These are phyloP conservation scores for Lentinula guzmanii DNA, from an alignment of 768 basidiomycete species.

Conservation along the genomic window DNA sequence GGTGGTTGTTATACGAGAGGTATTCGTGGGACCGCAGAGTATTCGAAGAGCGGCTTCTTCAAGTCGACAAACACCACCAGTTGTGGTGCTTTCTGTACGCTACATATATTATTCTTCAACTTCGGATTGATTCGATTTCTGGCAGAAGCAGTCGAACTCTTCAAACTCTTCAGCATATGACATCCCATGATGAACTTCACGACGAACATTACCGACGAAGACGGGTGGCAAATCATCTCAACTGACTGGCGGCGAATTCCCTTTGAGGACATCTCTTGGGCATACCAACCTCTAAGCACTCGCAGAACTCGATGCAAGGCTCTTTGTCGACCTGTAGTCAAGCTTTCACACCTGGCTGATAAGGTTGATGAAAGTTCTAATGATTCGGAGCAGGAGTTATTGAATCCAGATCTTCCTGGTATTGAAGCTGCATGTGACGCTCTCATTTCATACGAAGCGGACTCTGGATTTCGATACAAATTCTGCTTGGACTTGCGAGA, in stretches of 20 bases:
- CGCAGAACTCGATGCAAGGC: conserved; percentile 27
- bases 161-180: not conserved
- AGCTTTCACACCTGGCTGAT: conserved; percentile 7
- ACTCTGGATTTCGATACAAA: conserved; percentile 26
- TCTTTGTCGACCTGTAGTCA: conserved; percentile 11
- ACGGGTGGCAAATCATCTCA: conserved; percentile 34
- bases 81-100: conserved; percentile 1
- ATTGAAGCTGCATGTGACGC: conserved; percentile 30
- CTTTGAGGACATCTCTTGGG: conserved; percentile 34
- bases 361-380: conserved; percentile 6
- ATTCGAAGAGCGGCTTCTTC: not conserved
- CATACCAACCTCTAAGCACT: conserved; percentile 19
- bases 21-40: not conserved
- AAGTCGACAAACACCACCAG: not conserved
- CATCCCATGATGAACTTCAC: conserved; percentile 7
- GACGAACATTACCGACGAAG: conserved; percentile 22
- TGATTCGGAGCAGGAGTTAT: conserved; percentile 15
- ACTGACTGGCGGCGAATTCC: conserved; percentile 35
- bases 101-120: conserved; percentile 10
- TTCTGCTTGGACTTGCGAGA: not conserved
- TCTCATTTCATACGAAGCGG: conserved; percentile 31
- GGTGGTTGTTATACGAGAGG: not conserved
- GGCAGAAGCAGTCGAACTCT: not conserved
- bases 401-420: conserved; percentile 36
- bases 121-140: conserved; percentile 7